Evolutionary conservation across 495 filamentous ascomycete genomes (phyloP), one percentile per base, ranked within the genome.

Genomic region (Recurvomyces mirabilis): DNA sequence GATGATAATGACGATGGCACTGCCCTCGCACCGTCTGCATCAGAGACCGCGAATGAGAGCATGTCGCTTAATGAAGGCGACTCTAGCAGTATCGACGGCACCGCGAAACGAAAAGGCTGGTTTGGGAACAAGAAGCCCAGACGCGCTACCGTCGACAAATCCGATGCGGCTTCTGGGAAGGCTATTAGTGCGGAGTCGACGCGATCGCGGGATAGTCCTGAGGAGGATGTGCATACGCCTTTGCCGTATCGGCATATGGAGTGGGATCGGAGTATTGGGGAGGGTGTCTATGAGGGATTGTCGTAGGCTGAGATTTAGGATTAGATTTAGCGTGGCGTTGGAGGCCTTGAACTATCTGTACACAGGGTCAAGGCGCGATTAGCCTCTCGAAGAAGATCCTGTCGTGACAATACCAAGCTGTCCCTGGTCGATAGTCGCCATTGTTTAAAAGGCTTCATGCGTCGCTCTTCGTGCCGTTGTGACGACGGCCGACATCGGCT

Each of bases 201-300:
- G 20, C 24, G 44, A 31, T 14, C 36, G 21, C 54, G 69, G 32
- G 64, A 73, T 21, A 68, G 67, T 42, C 69, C 75, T 29, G 64
- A 73, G 19, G 60, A 69, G 0, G 69, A 76, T 38, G 66, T 67
- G 22, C 69, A 72, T 43, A 54, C 56, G 38, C 61, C 60, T 28
- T 31, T 57, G 9, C 29, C 54, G 35, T 38, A 57, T 25, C 46
- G 63, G 28, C 62, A 68, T 34, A 63, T 64, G 30, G 66, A 75
- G 41, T 66, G 70, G 24, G 71, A 73, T 50, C 74, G 74, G 71
- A 68, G 71, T 1, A 69, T 78, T 42, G 70, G 69, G 3, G 74
- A 76, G 43, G 73, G 73, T 43, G 65, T 67, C 14, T 60, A 65
- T 47, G 73, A 74, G 73, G 65, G 63, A 6, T 57, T 74, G 23